phyloP scores from a whole-genome alignment of 176 grass and related monocot genomes.

The Juncus effusus region DNA sequence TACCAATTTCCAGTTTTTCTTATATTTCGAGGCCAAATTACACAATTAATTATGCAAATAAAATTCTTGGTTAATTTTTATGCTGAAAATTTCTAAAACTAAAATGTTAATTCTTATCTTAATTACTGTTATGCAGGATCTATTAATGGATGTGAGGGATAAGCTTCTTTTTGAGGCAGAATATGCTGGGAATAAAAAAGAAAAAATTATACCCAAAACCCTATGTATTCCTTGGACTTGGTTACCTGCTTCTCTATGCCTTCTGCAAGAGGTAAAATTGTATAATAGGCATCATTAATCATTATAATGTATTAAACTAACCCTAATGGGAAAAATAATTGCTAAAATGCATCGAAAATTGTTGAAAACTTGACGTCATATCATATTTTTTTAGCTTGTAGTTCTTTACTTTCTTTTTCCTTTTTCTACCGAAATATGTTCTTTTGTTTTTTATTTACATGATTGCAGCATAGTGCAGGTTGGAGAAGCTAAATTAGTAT shows the following conservation, averaged over 20 bases:
- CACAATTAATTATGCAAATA: constrained; percentile 17
- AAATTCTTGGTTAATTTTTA: constrained; percentile 3
- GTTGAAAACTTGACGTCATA: not conserved
- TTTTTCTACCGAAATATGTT: constrained; percentile 11
- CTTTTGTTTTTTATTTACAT: constrained; percentile 13
- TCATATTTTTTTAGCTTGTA: too few relatives aligned
- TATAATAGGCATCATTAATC: not conserved
- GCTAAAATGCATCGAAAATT: not conserved
- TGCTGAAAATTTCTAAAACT: constrained; percentile 7
- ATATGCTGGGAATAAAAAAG: constrained; percentile 71
- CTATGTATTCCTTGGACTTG: constrained; percentile 81
- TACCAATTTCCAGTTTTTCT: too few relatives aligned
- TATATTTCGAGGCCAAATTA: not conserved
- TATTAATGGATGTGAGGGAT: constrained; percentile 88
- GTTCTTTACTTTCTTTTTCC: too few relatives aligned
- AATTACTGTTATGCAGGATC: constrained; percentile 40
- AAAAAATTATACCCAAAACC: constrained; percentile 72
- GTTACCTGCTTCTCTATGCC: constrained; percentile 68
- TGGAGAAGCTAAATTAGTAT: constrained; percentile 80
- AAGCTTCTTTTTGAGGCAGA: constrained; percentile 96
- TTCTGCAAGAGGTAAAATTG: constrained; percentile 87
- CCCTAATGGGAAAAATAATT: too few relatives aligned
- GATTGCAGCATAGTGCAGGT: constrained; percentile 46
- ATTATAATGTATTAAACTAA: constrained; percentile 2
- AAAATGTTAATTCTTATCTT: constrained; percentile 22